These are phyloP conservation scores for Stagonosporopsis chrysanthemi DNA, from an alignment of 2,329 filamentous ascomycete species.

Conservation along the genomic window DNA sequence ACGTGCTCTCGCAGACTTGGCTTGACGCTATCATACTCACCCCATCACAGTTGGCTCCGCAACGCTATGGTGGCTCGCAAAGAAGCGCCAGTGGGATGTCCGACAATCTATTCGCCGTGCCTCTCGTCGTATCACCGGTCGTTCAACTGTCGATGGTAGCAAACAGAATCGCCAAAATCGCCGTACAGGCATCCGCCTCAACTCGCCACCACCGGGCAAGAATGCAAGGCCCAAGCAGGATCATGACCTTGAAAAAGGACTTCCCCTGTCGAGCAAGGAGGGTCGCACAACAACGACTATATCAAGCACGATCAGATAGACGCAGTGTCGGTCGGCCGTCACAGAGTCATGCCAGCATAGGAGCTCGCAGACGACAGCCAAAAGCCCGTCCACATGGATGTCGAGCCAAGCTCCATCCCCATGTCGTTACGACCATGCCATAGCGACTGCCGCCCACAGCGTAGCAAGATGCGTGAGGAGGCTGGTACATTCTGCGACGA, in stretches of 20 bases:
- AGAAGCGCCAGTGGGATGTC: slow-evolving; percentile 85
- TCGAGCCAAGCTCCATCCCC: slow-evolving; percentile 10
- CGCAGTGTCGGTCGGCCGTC: background rate
- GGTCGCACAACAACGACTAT: slow-evolving; percentile 46
- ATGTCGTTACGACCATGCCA: background rate
- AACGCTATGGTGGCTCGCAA: slow-evolving; percentile 78
- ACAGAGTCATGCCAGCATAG: background rate
- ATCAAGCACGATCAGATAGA: slow-evolving; percentile 35
- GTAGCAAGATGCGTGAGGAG: background rate
- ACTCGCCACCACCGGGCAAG: slow-evolving; percentile 43
- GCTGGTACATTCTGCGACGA: background rate
- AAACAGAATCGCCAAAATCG: slow-evolving; percentile 45
- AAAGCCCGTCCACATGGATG: background rate
- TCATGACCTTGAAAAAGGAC: slow-evolving; percentile 47
- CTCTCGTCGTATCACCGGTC: slow-evolving; percentile 55
- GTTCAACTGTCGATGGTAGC: slow-evolving; percentile 37
- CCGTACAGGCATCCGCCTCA: slow-evolving; percentile 46
- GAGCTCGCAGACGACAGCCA: background rate
- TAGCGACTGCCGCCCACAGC: background rate
- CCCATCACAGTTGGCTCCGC: slow-evolving; percentile 64
- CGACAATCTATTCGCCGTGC: slow-evolving; percentile 75
- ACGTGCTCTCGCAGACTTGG: slow-evolving; percentile 40
- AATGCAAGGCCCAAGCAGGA: slow-evolving; percentile 30
- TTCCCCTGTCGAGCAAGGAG: slow-evolving; percentile 31
- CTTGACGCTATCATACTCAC: slow-evolving; percentile 20